Conservation (phyloP, 2,329 filamentous ascomycete genomes). For the Calonectria hongkongensis region DNA sequence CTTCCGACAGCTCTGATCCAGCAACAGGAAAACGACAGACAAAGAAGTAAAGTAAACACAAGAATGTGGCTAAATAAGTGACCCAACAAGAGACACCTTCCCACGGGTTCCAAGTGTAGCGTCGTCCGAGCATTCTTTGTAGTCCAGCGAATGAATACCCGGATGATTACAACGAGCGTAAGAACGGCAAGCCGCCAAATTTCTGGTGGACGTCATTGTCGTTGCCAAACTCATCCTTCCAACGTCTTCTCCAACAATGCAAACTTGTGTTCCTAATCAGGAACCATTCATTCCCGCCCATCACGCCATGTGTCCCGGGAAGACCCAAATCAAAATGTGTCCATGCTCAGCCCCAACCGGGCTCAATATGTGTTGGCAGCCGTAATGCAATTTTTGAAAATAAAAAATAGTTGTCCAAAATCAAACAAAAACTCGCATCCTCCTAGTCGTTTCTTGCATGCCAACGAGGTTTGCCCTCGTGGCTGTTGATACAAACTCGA, state of each 20-base stretch:
- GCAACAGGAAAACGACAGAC: slow-evolving; percentile 57
- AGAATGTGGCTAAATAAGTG: slow-evolving; percentile 55
- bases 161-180: slow-evolving; percentile 73
- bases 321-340: slow-evolving; percentile 43
- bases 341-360: slow-evolving; percentile 48
- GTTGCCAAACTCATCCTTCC: slow-evolving; percentile 50
- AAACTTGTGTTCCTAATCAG: slow-evolving; percentile 44
- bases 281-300: slow-evolving; percentile 45
- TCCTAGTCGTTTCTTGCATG: slow-evolving; percentile 54
- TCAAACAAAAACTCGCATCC: slow-evolving; percentile 52
- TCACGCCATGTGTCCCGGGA: slow-evolving; percentile 50
- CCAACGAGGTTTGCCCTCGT: slow-evolving; percentile 57
- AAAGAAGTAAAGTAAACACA: slow-evolving; percentile 62
- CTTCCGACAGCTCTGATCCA: slow-evolving; percentile 53
- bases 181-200: slow-evolving; percentile 63
- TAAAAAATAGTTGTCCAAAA: slow-evolving; percentile 37
- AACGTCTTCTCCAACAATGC: slow-evolving; percentile 43
- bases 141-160: slow-evolving; percentile 62
- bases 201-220: slow-evolving; percentile 52
- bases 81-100: slow-evolving; percentile 13
- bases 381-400: slow-evolving; percentile 50
- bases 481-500: slow-evolving; percentile 67
- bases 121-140: slow-evolving; percentile 57
- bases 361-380: slow-evolving; percentile 38
- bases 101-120: slow-evolving; percentile 54